These are phyloP conservation scores for Boletus semigastroideus DNA, from an alignment of 1,284 basidiomycete genomes.

Conservation along the genomic window DNA sequence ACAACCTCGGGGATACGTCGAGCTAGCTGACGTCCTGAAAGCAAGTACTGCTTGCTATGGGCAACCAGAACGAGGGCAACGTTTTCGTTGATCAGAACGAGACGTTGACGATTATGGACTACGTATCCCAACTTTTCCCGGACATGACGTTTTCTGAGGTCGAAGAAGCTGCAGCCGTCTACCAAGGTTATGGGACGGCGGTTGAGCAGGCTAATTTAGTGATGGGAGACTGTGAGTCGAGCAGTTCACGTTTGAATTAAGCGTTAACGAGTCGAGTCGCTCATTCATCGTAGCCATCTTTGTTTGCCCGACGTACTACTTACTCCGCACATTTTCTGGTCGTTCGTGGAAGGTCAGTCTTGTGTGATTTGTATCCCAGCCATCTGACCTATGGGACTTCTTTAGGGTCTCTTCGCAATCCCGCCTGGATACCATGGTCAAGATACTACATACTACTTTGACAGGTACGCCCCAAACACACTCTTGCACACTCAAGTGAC, in stretches of 20 bases:
- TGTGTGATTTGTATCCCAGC: not conserved
- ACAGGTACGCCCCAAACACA: not conserved
- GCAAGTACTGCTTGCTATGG: conserved; percentile 8
- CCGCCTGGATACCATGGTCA: conserved; percentile 18
- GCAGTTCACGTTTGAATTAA: not conserved
- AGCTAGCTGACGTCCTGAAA: not conserved
- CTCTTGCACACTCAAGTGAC: not conserved
- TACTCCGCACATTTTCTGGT: conserved; percentile 15
- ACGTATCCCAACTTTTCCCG: conserved; percentile 23
- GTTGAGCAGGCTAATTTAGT: conserved; percentile 14
- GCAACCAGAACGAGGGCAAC: conserved; percentile 19
- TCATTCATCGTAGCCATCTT: conserved; percentile 16
- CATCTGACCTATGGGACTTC: not conserved
- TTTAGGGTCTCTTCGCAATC: conserved; percentile 23
- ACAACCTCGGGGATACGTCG: not conserved
- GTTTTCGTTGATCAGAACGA: conserved; percentile 14
- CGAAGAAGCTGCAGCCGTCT: conserved; percentile 9
- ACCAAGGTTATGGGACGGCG: conserved; percentile 10
- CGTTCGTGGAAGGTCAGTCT: conserved; percentile 20
- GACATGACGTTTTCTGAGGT: conserved; percentile 8
- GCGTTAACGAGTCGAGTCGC: not conserved
- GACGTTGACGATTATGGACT: conserved; percentile 11
- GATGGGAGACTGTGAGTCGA: conserved; percentile 23
- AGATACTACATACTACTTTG: conserved; percentile 20
- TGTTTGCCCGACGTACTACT: conserved; percentile 21